A percentile compares a stretch with the other conserved stretches of the same genome.
Evolutionary conservation across 1,284 basidiomycete species (phyloP).

Genomic region (Rhizopogon parksii): DNA sequence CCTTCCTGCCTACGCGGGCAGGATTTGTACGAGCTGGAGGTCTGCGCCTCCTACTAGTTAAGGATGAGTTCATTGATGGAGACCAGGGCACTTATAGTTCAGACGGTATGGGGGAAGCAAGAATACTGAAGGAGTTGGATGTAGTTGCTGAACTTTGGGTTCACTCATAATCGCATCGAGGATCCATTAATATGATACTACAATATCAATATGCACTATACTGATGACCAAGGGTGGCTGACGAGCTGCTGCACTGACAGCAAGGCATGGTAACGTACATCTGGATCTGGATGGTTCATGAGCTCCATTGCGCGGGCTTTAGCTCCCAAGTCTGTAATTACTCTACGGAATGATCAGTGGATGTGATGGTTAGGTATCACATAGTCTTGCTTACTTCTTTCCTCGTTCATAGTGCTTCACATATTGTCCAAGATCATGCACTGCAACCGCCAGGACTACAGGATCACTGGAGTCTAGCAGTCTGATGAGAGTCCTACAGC

Average conservation of each 20-base stretch:
- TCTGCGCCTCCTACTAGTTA: constrained; percentile 52
- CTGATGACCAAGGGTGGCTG: constrained; percentile 68
- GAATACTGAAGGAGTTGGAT: constrained; percentile 60
- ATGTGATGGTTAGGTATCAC: constrained; percentile 1
- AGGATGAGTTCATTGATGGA: constrained; percentile 38
- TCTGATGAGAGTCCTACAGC: constrained; percentile 59
- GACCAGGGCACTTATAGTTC: constrained; percentile 13
- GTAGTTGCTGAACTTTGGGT: constrained; percentile 66
- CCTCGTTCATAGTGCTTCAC: constrained; percentile 85
- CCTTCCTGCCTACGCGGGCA: constrained; percentile 45
- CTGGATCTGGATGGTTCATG: constrained; percentile 82
- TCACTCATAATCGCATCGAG: constrained; percentile 16
- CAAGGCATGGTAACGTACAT: constrained; percentile 89
- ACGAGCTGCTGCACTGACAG: constrained; percentile 78
- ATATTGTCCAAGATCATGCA: constrained; percentile 91
- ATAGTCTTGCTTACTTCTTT: constrained; percentile 65
- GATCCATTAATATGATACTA: background rate
- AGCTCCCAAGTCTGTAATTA: constrained; percentile 76
- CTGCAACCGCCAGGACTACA: constrained; percentile 78
- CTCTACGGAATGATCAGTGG: constrained; percentile 35
- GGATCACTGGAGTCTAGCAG: constrained; percentile 62
- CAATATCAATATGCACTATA: constrained; percentile 12
- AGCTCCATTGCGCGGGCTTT: constrained; percentile 93
- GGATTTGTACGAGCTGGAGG: constrained; percentile 61
- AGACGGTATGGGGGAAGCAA: constrained; percentile 25